Evolutionary conservation across 371 early-diverging fungal species (phyloP), one percentile per base, ranked within the genome.

Genomic region (Coemansia sp.): DNA sequence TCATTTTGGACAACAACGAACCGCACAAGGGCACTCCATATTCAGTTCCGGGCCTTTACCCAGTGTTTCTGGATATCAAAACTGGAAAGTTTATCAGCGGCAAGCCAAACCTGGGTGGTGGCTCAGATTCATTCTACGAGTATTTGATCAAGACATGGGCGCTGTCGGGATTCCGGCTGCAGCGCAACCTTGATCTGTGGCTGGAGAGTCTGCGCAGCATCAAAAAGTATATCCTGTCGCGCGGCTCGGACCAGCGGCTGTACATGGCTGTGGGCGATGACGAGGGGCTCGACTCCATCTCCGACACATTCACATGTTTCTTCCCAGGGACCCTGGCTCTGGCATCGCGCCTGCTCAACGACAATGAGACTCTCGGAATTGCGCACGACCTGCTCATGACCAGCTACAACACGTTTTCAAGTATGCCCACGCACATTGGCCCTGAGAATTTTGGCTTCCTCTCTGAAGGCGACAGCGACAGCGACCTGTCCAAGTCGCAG

Each of bases 81-180:
- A 56, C 79, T 11, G 81, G 81, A 57, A 68, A 79, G 58, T 71
- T 75, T 52, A 39, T 64, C 20, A 48, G 57, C 23, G 79, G 79
- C 42, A 70, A 67, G 58, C 93, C 86, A 69, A 83, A 74, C 11
- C 86, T 96, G 23, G 98, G 98, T 5, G 90, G 92, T 5, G 87
- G 92, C 21, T 95, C 94, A 2, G 96, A 97, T 72, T 91, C 91
- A 53, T 97, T 94, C 80, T 97, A 96, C 83, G 96, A 97, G 82
- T 97, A 97, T 67, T 79, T 95, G 50, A 75, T 79, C 75, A 79
- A 79, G 57, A 80, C 80, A 16, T 78, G 70, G 79, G 78, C 78
- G 16, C 71, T 80, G 42, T 71, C 79, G 2, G 79, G 69, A 5
- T 79, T 79, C 60, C 64, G 62, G 62, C 69, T 80, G 12, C 71